phyloP scores from a whole-genome alignment of 495 filamentous ascomycete genomes.

The Penicillium crystallinum region DNA sequence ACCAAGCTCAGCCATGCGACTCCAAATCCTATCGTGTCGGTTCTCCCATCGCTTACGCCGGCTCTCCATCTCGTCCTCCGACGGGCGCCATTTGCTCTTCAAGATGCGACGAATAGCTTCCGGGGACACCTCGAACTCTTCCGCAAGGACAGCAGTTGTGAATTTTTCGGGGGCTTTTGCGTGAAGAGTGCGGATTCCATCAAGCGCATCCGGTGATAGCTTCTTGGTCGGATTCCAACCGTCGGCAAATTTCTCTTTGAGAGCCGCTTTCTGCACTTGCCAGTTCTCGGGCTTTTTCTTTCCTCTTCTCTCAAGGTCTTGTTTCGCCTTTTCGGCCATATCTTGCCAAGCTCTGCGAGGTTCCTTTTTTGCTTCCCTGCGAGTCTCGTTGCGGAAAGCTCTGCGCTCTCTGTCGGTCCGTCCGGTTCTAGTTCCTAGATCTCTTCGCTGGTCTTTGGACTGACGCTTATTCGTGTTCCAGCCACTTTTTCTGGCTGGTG shows the following conservation, averaged over 20 bases:
- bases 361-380: not conserved
- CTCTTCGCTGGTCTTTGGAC: not conserved
- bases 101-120: slow-evolving; percentile 85
- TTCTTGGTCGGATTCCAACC: slow-evolving; percentile 79
- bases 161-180: slow-evolving; percentile 67
- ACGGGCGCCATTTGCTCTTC: slow-evolving; percentile 75
- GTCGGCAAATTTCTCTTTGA: slow-evolving; percentile 66
- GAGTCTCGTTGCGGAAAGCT: slow-evolving; percentile 3
- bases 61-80: slow-evolving; percentile 52
- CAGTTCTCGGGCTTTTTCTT: slow-evolving; percentile 51
- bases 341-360: slow-evolving; percentile 7
- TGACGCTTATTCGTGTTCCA: not conserved
- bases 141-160: slow-evolving; percentile 66
- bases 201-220: slow-evolving; percentile 84
- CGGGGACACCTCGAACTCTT: slow-evolving; percentile 76
- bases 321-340: slow-evolving; percentile 5
- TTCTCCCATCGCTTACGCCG: slow-evolving; percentile 70
- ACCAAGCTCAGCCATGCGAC: slow-evolving; percentile 65
- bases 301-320: slow-evolving; percentile 14
- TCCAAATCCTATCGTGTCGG: slow-evolving; percentile 74
- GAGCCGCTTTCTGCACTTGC: slow-evolving; percentile 63
- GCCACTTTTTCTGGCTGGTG: not conserved
- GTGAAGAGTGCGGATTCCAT: slow-evolving; percentile 78
- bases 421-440: not conserved
- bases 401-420: slow-evolving; percentile 3